Base-by-base conservation (phyloP, 345 rosid species). In the Ceriops decandra region DNA sequence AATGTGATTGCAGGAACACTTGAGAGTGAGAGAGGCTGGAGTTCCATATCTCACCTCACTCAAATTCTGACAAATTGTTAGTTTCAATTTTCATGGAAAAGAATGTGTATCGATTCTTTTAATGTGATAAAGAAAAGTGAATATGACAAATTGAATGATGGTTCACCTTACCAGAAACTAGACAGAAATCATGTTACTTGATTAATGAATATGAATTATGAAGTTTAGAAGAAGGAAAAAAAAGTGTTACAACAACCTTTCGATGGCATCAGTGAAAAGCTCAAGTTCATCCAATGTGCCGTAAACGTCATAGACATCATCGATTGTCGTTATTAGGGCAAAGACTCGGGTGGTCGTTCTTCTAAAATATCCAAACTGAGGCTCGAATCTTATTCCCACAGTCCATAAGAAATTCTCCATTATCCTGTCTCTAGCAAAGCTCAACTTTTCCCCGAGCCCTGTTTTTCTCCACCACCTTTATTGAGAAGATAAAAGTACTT, bases 261-360 rank as follows among this genome's bases (percentile, higher is more conserved):
- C 67, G 2, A 75, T 52, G 24, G 36, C 36, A n/a, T 51, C 62
- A 3, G 85, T 79, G 68, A 81, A 74, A 2, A 68, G 63, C 31
- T 79, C 69, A 11, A 76, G 67, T 60, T 83, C 87, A 42, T 81
- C 83, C 53, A 77, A n/a, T 16, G 83, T 76, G 11, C 82, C 85
- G 62, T 84, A 79, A 2, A 80, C 79, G 64, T 82, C 85, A 68
- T 82, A 82, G n/a, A 79, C 46, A 54, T 82, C 84, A 62, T 83
- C 86, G 7, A 86, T 61, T 1, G 27, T 57, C 1, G 72, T 63
- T 46, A 82, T 47, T 2, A 80, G 36, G 17, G 73, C 51, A 28
- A n/a, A 49, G 15, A 79, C 27, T 21, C 69, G 76, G 8, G 84
- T 27, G 4, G 21, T 7, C 51, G 27, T 75, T 76, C 52, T 73